phyloP scores from a whole-genome alignment of 2,329 filamentous ascomycete species.

The Pyrenochaeta sp. region DNA sequence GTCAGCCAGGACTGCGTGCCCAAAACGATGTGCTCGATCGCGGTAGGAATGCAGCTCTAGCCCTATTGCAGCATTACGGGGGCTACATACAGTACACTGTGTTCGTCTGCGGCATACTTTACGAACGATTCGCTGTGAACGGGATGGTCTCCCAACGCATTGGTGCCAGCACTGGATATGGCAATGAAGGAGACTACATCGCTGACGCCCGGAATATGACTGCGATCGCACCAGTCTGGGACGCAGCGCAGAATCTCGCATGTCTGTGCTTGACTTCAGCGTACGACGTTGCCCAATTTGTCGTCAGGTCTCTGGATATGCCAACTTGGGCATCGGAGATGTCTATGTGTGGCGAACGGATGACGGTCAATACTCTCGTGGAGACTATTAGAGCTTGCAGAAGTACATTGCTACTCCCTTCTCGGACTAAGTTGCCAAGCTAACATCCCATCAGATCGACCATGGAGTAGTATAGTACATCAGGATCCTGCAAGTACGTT shows the following conservation, averaged over 20 bases:
- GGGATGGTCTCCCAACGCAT: conserved; percentile 70
- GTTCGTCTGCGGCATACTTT: conserved; percentile 78
- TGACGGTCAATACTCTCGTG: conserved; percentile 69
- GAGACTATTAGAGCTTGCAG: conserved; percentile 54
- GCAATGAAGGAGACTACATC: conserved; percentile 70
- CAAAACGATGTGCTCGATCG: conserved; percentile 68
- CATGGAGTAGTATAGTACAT: conserved; percentile 48
- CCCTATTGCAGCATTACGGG: conserved; percentile 64
- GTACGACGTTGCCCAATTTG: conserved; percentile 73
- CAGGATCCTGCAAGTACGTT: conserved; percentile 55
- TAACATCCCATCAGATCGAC: conserved; percentile 34
- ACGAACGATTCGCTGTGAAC: conserved; percentile 75
- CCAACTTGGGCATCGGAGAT: conserved; percentile 73
- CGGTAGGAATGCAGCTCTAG: conserved; percentile 65
- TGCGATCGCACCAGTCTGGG: conserved; percentile 69
- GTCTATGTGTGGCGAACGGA: conserved; percentile 72
- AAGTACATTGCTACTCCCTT: conserved; percentile 25
- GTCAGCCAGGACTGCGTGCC: conserved; percentile 64
- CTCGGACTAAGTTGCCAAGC: background rate
- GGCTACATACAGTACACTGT: conserved; percentile 71
- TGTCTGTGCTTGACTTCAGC: conserved; percentile 72
- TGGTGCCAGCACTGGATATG: conserved; percentile 63
- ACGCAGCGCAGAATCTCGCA: conserved; percentile 54
- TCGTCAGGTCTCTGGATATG: conserved; percentile 74
- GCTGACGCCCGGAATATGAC: conserved; percentile 66